Base-by-base conservation (phyloP, 768 basidiomycete species). In the Trametes sanguinea region DNA sequence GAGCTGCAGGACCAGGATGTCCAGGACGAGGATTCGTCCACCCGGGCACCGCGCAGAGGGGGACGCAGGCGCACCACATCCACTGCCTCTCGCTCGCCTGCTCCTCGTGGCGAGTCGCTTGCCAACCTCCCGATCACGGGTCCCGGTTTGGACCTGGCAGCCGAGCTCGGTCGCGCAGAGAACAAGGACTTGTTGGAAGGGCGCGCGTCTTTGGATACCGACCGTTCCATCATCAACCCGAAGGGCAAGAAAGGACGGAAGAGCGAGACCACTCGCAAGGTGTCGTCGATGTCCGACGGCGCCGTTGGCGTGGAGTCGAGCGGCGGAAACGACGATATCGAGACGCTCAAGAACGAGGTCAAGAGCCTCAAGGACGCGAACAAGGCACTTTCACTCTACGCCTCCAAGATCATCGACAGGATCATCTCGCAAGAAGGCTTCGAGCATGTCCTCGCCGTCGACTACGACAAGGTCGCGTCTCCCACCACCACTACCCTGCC, bases 401-500 rank as follows among this genome's bases (percentile, higher is more conserved):
- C 95, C 4, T 94, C 93, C 48, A 98, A 98, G 81, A 98, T 98
- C 67, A 92, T 98, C 69, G 96, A 98, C 78, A 86, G 95, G 47
- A 97, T 98, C 71, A 96, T 98, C 68, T 84, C 90, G 1, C 90
- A 95, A 74, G 95, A 97, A 75, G 95, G 95, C 27, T 98, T 96
- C 76, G 96, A 98, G 74, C 94, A 96, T 68, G 91, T 98, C 57
- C 85, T 98, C 39, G 92, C 95, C n/a, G 88, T 85, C 47, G 95
- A 98, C 74, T 96, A 92, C 68, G 90, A 91, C n/a, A 68, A 72
- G 51, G 83, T 85, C 61, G 62, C 62, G 2, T 77, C 83, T 33
- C 10, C 75, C 77, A 10, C 83, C 83, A 37, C 77, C 85, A 72
- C 81, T 48, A 60, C 69, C 7, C 65, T 73, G 43, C 76, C 40